phyloP scores from a whole-genome alignment of 805 yeast genomes.

The Saturnispora mendoncae region DNA sequence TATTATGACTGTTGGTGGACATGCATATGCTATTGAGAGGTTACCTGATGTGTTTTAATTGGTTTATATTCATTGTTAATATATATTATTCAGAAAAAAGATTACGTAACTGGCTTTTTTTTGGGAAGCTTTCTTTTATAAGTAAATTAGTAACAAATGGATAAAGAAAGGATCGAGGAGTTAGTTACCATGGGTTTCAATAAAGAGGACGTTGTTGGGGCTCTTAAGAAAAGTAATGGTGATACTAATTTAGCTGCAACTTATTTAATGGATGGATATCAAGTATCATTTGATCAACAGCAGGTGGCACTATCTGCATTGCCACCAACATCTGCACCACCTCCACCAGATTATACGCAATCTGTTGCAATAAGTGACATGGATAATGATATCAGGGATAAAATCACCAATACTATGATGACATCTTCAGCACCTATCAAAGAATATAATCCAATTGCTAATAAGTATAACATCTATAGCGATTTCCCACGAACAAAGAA shows the following conservation, averaged over 20 bases:
- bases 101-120: conserved; percentile 3
- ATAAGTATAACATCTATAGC: conserved; percentile 22
- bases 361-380: neutral
- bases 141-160: conserved; percentile 11
- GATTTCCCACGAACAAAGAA: conserved; percentile 26
- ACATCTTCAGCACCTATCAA: neutral
- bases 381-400: neutral
- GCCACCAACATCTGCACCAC: conserved; percentile 5
- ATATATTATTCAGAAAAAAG: too few relatives aligned
- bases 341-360: conserved; percentile 1
- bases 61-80: neutral
- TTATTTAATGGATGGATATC: conserved; percentile 15
- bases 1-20: conserved; percentile 91
- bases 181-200: conserved; percentile 25
- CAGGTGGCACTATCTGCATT: too few relatives aligned
- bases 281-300: neutral
- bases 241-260: conserved; percentile 30
- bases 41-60: conserved; percentile 80
- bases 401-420: neutral
- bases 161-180: conserved; percentile 18
- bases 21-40: conserved; percentile 85
- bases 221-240: conserved; percentile 24
- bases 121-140: neutral
- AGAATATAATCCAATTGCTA: conserved; percentile 9
- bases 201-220: conserved; percentile 24